Base-by-base conservation (phyloP, 2,329 filamentous ascomycete species). In the Thielaviopsis ethacetica region DNA sequence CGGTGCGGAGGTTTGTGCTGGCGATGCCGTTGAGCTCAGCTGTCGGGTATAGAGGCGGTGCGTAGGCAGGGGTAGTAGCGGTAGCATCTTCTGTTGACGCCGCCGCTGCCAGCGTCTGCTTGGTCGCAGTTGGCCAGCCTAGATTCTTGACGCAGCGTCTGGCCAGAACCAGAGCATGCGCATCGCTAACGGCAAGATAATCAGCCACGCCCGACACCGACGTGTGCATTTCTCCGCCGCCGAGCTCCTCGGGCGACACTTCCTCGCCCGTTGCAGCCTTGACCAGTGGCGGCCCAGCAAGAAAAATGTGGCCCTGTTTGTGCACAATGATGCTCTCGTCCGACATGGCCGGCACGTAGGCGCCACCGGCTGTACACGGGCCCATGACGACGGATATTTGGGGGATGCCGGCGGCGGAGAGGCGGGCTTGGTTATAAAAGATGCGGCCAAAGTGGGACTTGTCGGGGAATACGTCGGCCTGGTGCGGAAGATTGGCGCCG, bases 371-470 rank as follows among this genome's bases (percentile, higher is more conserved):
- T 0, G 93, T 98, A 72, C 93, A 98, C 51, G 91, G 88, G 0
- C 91, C 91, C 91, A 98, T 96, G 53, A 98, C 91, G 2, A 96
- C 89, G 10, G 88, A 85, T 65, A 98, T 86, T 68, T 97, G 91
- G 1, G 91, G 91, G 62, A 97, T 95, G 4, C 90, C 89, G 64
- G 84, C 74, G 1, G 86, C 80, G 65, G 87, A 93, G 90, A 97
- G 95, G 66, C 88, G 79, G 2, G 93, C 91, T 72, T 98, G 91
- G 73, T 98, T 96, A 77, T 86, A 98, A 76, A 98, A 98, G 69
- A 97, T 95, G 64, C 91, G 88, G 41, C 91, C 90, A 68, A 98
- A 97, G 71, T 97, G 91, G 58, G 96, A 89, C 64, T 84, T 80
- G 70, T 97, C 91, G 1, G 91, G 93, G 70, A 98, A 97, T 60